phyloP scores from a whole-genome alignment of 305 asterid genomes.

The Fraxinus greggii region DNA sequence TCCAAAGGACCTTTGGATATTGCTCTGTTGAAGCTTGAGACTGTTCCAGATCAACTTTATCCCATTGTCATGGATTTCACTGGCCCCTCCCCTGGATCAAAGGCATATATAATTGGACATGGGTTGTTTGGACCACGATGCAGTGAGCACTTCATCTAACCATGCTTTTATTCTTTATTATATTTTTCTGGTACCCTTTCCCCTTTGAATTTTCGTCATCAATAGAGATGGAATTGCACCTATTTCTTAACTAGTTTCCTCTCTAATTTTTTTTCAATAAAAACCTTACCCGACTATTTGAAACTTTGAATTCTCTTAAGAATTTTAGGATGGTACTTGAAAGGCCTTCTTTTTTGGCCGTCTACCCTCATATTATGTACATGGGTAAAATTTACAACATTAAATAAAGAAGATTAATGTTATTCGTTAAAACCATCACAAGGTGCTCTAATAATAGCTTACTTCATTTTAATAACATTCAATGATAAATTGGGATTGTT shows the following conservation, averaged over 20 bases:
- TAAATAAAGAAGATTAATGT: not conserved
- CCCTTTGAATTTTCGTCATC: not conserved
- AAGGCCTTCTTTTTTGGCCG: not conserved
- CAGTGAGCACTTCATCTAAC: conserved; percentile 45
- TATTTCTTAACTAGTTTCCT: not conserved
- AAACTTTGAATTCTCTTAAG: not conserved
- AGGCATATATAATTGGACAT: conserved; percentile 81
- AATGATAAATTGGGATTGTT: not conserved
- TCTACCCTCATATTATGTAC: not conserved
- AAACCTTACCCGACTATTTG: not conserved
- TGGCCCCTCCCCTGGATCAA: conserved; percentile 80
- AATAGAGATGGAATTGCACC: not conserved
- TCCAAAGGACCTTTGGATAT: conserved; percentile 93
- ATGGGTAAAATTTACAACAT: not conserved
- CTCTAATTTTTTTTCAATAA: not conserved
- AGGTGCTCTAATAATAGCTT: not conserved
- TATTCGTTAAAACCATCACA: not conserved
- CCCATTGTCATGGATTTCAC: conserved; percentile 62
- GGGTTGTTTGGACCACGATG: conserved; percentile 97
- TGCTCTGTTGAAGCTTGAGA: conserved; percentile 81
- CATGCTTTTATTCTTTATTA: not conserved
- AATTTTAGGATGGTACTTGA: not conserved
- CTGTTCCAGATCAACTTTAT: conserved; percentile 62
- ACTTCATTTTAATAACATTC: not conserved
- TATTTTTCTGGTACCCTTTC: not conserved